Conservation (phyloP, 257 asterid genomes). For the Solanum medicagineum region DNA sequence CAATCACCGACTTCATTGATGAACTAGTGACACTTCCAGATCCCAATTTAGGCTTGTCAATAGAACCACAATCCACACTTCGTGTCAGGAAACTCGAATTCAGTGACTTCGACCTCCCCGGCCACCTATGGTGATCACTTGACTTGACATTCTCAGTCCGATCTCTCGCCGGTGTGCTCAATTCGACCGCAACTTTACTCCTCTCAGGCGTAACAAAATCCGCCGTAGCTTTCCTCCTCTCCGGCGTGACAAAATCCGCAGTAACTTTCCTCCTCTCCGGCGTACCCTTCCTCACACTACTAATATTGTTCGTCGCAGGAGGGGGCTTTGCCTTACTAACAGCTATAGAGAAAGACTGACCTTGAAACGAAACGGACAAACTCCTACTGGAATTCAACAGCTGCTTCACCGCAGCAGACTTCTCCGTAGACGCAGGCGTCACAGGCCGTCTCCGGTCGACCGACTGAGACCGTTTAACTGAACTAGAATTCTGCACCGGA, state of each 20-base stretch:
- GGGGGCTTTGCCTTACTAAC: slow-evolving; percentile 49
- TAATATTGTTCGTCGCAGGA: slow-evolving; percentile 19
- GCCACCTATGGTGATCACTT: slow-evolving; percentile 74
- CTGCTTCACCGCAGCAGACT: slow-evolving; percentile 45
- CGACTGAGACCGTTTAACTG: slow-evolving; percentile 13
- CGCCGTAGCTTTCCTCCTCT: slow-evolving; percentile 31
- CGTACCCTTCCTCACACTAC: slow-evolving; percentile 42
- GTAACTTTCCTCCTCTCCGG: slow-evolving; percentile 42
- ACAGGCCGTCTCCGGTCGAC: slow-evolving; percentile 23
- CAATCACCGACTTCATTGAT: slow-evolving; percentile 26
- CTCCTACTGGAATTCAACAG: slow-evolving; percentile 52
- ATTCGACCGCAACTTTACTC: slow-evolving; percentile 15
- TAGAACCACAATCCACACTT: slow-evolving; percentile 57
- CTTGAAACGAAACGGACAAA: slow-evolving; percentile 79
- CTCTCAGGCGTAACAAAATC: slow-evolving; percentile 49
- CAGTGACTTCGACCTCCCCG: slow-evolving; percentile 56
- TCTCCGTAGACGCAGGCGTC: slow-evolving; percentile 41
- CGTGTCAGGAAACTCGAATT: slow-evolving; percentile 39
- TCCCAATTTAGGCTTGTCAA: slow-evolving; percentile 26
- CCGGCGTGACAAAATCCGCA: slow-evolving; percentile 32
- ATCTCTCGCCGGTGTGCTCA: slow-evolving; percentile 39
- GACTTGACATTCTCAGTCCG: slow-evolving; percentile 43
- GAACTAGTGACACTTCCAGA: slow-evolving; percentile 25
- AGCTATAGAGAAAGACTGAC: slow-evolving; percentile 47
- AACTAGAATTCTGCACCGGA: slow-evolving; percentile 10